A percentile compares a stretch with the other conserved stretches of the same genome.
phyloP scores from a whole-genome alignment of 2,329 filamentous ascomycete species.

The Grosmannia penicillata region DNA sequence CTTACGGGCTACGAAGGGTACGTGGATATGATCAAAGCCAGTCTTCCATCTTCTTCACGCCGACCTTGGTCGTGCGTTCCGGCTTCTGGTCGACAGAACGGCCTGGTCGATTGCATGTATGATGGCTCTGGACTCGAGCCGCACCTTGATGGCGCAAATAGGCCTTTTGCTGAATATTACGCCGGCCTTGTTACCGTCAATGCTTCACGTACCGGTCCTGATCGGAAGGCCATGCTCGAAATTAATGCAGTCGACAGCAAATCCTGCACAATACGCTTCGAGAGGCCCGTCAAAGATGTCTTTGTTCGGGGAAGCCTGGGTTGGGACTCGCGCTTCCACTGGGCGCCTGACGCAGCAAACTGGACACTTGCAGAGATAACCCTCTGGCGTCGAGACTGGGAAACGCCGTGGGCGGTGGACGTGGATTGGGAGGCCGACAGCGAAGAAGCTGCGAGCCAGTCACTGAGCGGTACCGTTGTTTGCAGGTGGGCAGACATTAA shows the following conservation, averaged over 20 bases:
- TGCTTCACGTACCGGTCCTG: slow-evolving; percentile 23
- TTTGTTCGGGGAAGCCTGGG: slow-evolving; percentile 44
- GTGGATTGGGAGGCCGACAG: slow-evolving; percentile 40
- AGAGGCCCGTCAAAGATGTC: slow-evolving; percentile 51
- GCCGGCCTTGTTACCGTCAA: slow-evolving; percentile 53
- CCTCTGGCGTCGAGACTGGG: slow-evolving; percentile 74
- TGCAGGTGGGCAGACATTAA: slow-evolving; percentile 89
- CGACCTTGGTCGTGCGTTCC: slow-evolving; percentile 38
- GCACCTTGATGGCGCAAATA: slow-evolving; percentile 35
- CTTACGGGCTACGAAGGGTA: slow-evolving; percentile 55
- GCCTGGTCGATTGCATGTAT: slow-evolving; percentile 56
- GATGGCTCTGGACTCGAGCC: slow-evolving; percentile 28
- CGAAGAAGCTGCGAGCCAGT: not conserved
- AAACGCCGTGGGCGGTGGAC: slow-evolving; percentile 60
- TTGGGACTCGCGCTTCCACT: slow-evolving; percentile 44
- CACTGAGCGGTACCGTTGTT: slow-evolving; percentile 48
- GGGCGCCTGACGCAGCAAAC: slow-evolving; percentile 33
- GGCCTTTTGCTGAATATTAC: slow-evolving; percentile 39
- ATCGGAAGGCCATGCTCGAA: slow-evolving; percentile 42
- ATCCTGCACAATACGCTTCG: slow-evolving; percentile 60
- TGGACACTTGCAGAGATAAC: slow-evolving; percentile 44
- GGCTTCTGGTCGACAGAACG: slow-evolving; percentile 25
- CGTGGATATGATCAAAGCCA: slow-evolving; percentile 48
- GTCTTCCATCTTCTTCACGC: slow-evolving; percentile 56
- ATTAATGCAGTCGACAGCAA: slow-evolving; percentile 64